Evolutionary conservation across 2,329 filamentous ascomycete genomes (phyloP).

Genomic region (Sarocladium kiliense): DNA sequence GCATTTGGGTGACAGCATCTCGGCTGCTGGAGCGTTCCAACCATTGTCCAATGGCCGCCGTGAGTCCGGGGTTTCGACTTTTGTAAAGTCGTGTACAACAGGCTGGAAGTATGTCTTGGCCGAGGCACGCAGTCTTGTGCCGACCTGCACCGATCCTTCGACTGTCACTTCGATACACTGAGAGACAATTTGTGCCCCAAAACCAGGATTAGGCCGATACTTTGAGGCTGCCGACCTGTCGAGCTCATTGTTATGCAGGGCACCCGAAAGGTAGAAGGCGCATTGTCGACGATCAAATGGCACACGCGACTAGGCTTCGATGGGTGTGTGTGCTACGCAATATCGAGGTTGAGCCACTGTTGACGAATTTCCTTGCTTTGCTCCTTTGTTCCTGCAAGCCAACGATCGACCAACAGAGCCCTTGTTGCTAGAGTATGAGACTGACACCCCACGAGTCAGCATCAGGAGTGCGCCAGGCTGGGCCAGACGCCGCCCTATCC

Average conservation of each 20-base stretch:
- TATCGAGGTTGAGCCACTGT: neutral
- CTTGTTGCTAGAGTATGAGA: neutral
- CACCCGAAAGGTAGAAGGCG: neutral
- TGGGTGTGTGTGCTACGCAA: neutral
- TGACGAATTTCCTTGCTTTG: constrained; percentile 1
- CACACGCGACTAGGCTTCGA: neutral
- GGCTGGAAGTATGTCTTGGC: neutral
- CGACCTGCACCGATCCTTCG: neutral
- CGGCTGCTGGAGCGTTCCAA: neutral
- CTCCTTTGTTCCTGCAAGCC: neutral
- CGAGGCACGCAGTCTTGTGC: neutral
- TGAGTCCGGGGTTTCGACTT: neutral
- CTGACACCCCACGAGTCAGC: constrained; percentile 1
- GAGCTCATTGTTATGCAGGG: neutral
- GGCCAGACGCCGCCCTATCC: neutral
- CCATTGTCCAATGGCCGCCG: neutral
- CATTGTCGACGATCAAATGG: neutral
- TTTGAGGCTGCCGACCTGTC: too few species aligned
- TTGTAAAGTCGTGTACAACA: neutral
- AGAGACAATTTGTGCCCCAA: neutral
- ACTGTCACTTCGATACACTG: neutral
- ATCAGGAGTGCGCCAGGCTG: neutral
- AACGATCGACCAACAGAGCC: neutral
- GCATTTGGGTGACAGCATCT: neutral
- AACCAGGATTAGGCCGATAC: neutral